Evolutionary conservation across 805 yeast genomes (phyloP), one percentile per base, ranked within the genome.

Genomic region (Allodekkera sacchari): DNA sequence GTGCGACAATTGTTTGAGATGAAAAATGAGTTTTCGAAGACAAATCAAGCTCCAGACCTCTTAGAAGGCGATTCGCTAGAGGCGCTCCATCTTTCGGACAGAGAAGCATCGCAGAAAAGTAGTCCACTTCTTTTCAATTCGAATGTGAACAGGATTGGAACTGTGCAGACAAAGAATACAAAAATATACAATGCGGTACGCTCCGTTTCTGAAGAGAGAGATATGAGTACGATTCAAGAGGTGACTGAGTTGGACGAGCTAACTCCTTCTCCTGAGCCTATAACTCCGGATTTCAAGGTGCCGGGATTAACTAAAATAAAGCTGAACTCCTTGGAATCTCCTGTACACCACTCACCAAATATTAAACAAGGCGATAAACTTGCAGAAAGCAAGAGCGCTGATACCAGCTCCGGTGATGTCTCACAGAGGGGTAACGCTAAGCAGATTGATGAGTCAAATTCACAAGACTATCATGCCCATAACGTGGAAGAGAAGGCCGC

Each of bases 181-280:
- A 48, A 43, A 28, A 53, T 55, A 16, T 55, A 55, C 31, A 55
- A 54, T 25, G 22, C 42, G n/a, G 36, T 33, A 28, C 18, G 21
- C 4, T 16, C 14, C 11, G 21, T 8, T 21, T 14, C 19, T 14
- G 28, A 21, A n/a, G n/a, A 17, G 18, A 17, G 6, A 9, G 10
- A 56, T 28, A 57, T 57, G 61, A 43, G 50, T 14, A 48, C 58
- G 6, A 57, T 57, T 31, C 54, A 53, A 22, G 62, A 57, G 35
- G 55, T 44, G n/a, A 44, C 52, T 4, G 59, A 55, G 27, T 35
- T 41, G 14, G 59, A 52, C 12, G 50, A 47, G 7, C 31, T 46
- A 6, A 21, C 37, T 18, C 15, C 33, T 3, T 11, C 25, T 11
- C 18, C 8, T 14, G 25, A 30, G 12, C 26, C 41, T 11, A 8